phyloP scores from a whole-genome alignment of 208 protist genomes.

The Crithidia mellificae region DNA sequence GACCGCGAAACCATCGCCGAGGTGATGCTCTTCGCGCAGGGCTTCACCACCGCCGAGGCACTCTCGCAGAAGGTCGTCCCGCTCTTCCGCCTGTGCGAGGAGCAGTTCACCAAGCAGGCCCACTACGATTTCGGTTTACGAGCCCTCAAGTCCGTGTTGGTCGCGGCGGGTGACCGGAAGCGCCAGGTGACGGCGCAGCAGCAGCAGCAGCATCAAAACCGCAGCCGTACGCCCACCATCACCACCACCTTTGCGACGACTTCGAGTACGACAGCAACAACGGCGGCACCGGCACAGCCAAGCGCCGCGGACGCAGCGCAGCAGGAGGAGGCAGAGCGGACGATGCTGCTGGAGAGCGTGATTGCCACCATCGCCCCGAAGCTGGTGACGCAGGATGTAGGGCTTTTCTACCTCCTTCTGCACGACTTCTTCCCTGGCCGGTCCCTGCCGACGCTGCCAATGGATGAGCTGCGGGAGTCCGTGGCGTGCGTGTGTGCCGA shows the following conservation, averaged over 20 bases:
- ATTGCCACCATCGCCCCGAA: conserved; percentile 98
- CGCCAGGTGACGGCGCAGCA: conserved; percentile 40
- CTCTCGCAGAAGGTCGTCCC: conserved; percentile 98
- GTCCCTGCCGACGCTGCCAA: conserved; percentile 39
- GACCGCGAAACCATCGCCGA: conserved; percentile 99
- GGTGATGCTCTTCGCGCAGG: conserved; percentile 99
- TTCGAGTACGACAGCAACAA: too few species aligned
- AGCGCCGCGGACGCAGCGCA: neutral
- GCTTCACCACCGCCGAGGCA: conserved; percentile 96
- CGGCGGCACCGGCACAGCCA: too few species aligned
- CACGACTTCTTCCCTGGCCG: conserved; percentile 96
- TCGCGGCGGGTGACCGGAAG: conserved; percentile 97
- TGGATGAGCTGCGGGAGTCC: conserved; percentile 62
- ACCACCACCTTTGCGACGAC: too few species aligned
- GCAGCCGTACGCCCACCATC: too few species aligned
- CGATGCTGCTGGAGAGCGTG: conserved; percentile 93
- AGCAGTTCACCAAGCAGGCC: conserved; percentile 97
- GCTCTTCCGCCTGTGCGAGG: conserved; percentile 97
- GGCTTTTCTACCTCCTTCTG: conserved; percentile 95
- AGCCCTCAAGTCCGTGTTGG: conserved; percentile 99
- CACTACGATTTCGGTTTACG: conserved; percentile 99
- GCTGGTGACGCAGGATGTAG: conserved; percentile 95
- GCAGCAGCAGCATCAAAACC: too few species aligned
- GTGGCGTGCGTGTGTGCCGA: conserved; percentile 86
- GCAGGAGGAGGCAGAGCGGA: conserved; percentile 70